Evolutionary conservation across 2,329 filamentous ascomycete genomes (phyloP).

Genomic region (Ceratocystis diversiconidia): DNA sequence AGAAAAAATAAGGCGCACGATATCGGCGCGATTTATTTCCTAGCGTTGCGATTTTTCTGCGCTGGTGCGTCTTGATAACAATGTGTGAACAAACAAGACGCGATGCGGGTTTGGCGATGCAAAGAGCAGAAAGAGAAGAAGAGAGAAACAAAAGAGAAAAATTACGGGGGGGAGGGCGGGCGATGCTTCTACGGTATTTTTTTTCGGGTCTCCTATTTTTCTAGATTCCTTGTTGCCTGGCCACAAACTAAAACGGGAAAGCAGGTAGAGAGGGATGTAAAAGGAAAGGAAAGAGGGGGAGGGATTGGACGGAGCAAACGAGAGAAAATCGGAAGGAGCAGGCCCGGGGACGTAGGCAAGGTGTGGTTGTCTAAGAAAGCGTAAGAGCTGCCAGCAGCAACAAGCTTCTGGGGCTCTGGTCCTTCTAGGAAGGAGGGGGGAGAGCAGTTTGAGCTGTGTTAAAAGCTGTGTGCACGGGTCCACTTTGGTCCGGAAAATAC

Average conservation of each 20-base stretch:
- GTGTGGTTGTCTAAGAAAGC: neutral
- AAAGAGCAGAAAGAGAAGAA: neutral
- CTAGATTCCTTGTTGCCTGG: conserved; percentile 1
- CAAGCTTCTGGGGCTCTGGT: neutral
- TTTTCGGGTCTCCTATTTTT: conserved; percentile 3
- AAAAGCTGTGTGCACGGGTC: conserved; percentile 2
- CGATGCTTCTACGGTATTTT: neutral
- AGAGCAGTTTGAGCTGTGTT: neutral
- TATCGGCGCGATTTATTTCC: too few species aligned
- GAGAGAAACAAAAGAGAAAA: neutral
- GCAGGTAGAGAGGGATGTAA: neutral
- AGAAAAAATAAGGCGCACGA: too few species aligned
- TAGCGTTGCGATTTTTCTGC: too few species aligned
- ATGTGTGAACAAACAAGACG: neutral
- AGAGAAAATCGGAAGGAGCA: conserved; percentile 12
- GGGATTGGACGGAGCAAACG: conserved; percentile 9
- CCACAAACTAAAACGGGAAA: neutral
- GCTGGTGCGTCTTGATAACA: too few species aligned
- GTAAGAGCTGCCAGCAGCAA: neutral
- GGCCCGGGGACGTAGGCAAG: neutral
- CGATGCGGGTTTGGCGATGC: too few species aligned
- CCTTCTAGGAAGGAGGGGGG: neutral
- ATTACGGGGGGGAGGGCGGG: neutral
- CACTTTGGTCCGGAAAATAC: conserved; percentile 10
- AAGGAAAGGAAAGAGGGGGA: neutral